Evolutionary conservation across 495 filamentous ascomycete species (phyloP), one percentile per base, ranked within the genome.

Genomic region (Parmelia sp.): DNA sequence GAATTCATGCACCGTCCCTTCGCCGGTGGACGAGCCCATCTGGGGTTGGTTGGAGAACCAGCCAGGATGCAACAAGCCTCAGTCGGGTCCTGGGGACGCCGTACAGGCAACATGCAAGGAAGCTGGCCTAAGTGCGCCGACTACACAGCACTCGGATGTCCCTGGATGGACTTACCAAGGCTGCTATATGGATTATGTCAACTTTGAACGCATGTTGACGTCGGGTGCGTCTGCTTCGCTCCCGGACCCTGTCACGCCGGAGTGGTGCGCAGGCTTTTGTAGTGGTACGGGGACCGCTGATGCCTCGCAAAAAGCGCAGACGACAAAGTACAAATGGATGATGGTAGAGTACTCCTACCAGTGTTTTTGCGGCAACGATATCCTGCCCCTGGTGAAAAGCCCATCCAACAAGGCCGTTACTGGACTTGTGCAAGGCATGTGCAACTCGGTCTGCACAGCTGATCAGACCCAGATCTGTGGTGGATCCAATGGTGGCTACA

Each of bases 331-430:
- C 51, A 53, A 37, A 17, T 63, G 66, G 42, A 55, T 67, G 14
- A 56, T 63, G 27, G 58, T 67, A 23, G 66, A 70, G 57, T 66
- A 70, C 53, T 62, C 63, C 14, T 60, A 56, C 37, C 69, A 70
- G 33, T 70, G 69, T 51, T 70, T 70, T 60, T 70, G 69, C 47
- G 66, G 66, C 45, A 55, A 69, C 39, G 56, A 42, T 7, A 23
- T 39, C 35, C 58, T 12, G n/a, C 12, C 10, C 2, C 17, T 47
- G 10, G 25, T 31, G 29, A n/a, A 55, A 33, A 55, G 2, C 8
- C 27, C 51, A 19, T 55, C 51, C 11, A 55, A 55, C 51, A 33
- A 1, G 7, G 51, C 29, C 49, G n/a, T 9, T 8, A 19, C 14
- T 21, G 61, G 51, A 8, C 44, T 63, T 59, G 45, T 37, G 49